Evolutionary conservation across 768 basidiomycete species (phyloP).

Genomic region (Coprinellus micaceus): DNA sequence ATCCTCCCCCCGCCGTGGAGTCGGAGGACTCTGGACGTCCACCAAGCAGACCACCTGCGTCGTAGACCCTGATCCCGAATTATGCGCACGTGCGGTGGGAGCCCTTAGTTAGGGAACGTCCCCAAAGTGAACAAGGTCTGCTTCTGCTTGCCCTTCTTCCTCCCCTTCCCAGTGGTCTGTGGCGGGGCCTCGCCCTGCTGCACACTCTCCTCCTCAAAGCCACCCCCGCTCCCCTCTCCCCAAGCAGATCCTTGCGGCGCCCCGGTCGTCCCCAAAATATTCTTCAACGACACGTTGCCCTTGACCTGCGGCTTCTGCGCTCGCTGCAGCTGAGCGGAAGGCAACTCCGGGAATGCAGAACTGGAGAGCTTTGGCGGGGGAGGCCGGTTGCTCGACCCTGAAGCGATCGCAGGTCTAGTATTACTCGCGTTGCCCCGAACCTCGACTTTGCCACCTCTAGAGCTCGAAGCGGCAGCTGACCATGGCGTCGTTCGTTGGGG

Average conservation of each 20-base stretch:
- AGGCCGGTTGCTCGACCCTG: slow-evolving; percentile 12
- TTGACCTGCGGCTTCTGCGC: slow-evolving; percentile 43
- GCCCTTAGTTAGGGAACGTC: slow-evolving; percentile 39
- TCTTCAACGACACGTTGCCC: slow-evolving; percentile 64
- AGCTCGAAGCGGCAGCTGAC: slow-evolving; percentile 38
- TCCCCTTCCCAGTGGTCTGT: slow-evolving; percentile 42
- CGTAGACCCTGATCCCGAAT: too few species aligned
- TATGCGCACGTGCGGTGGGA: too few species aligned
- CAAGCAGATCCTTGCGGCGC: slow-evolving; percentile 39
- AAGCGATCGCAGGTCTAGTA: slow-evolving; percentile 6
- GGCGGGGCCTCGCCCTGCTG: slow-evolving; percentile 42
- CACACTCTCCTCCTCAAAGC: slow-evolving; percentile 25
- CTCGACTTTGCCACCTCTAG: slow-evolving; percentile 13
- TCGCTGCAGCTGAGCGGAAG: slow-evolving; percentile 36
- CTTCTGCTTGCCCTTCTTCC: slow-evolving; percentile 83
- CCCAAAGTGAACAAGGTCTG: slow-evolving; percentile 75
- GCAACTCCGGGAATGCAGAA: slow-evolving; percentile 69
- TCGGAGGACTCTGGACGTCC: too few species aligned
- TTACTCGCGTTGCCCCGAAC: neutral
- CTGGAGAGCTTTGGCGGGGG: slow-evolving; percentile 48
- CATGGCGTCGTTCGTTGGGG: slow-evolving; percentile 59
- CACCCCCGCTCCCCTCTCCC: slow-evolving; percentile 23
- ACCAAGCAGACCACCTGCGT: too few species aligned
- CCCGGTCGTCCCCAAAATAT: slow-evolving; percentile 55
- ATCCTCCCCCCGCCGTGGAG: too few species aligned